A percentile compares a stretch with the other conserved stretches of the same genome.
These are phyloP conservation scores for Penicillium coffeae DNA, from an alignment of 495 filamentous ascomycete genomes.

Conservation along the genomic window DNA sequence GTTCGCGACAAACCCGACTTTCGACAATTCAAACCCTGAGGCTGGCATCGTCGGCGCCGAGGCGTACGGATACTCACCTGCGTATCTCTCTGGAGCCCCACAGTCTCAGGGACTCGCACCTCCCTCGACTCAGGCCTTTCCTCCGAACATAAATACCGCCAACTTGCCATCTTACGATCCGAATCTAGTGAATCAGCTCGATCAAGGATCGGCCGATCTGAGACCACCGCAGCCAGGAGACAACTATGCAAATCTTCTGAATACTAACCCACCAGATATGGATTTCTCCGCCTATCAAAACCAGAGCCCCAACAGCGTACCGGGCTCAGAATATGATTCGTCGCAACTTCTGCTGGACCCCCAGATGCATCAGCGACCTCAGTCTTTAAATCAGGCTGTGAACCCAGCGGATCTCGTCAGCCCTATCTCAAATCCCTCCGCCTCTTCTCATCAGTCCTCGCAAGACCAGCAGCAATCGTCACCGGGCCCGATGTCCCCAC, in stretches of 20 bases:
- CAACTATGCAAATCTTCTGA: conserved; percentile 39
- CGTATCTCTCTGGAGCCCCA: conserved; percentile 26
- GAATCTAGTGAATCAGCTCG: conserved; percentile 32
- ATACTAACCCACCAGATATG: conserved; percentile 32
- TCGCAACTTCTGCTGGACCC: conserved; percentile 41
- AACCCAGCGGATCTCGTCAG: conserved; percentile 65
- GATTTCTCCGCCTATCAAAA: conserved; percentile 41
- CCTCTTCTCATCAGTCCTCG: conserved; percentile 67
- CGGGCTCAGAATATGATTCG: conserved; percentile 34
- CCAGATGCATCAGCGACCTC: conserved; percentile 37
- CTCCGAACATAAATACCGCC: conserved; percentile 22
- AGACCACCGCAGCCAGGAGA: conserved; percentile 29
- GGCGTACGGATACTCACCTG: conserved; percentile 29
- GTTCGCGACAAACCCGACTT: conserved; percentile 25
- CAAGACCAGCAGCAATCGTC: conserved; percentile 52
- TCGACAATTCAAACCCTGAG: conserved; percentile 20
- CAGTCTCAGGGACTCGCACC: conserved; percentile 23
- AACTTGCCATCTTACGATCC: conserved; percentile 39
- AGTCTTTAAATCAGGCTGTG: conserved; percentile 45
- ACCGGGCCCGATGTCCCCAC: conserved; percentile 50
- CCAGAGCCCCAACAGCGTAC: conserved; percentile 29
- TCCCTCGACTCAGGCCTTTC: conserved; percentile 29
- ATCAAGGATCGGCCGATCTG: conserved; percentile 21
- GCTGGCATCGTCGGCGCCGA: conserved; percentile 21
- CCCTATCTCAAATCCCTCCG: conserved; percentile 66